Base-by-base conservation (phyloP, 495 filamentous ascomycete species). In the Xylaria intraflava region DNA sequence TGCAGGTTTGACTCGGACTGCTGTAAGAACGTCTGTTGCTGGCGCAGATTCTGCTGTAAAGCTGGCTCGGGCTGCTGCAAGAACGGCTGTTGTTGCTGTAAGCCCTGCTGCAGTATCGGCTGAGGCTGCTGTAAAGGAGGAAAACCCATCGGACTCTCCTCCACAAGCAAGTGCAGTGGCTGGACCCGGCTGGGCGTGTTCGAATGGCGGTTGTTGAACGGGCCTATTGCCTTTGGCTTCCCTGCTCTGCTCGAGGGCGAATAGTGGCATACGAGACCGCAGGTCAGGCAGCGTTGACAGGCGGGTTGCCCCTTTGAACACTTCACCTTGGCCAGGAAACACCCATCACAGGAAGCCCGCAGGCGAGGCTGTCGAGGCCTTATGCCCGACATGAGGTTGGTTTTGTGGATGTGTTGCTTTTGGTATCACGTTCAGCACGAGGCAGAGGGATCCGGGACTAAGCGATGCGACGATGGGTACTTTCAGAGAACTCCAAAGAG, bases 261-360 rank as follows among this genome's bases (percentile, higher is more conserved):
- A 51, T 80, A 80, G 1, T 64, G 66, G 43, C 77, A 80, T 14
- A 71, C 62, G 24, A 71, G 67, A 5, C 77, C 77, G 42, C 66
- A 73, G 10, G 68, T 55, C 12, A 78, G 62, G 51, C 77, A 80
- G 17, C 77, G 71, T 20, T 67, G 64, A 57, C 77, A 80, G 44
- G 77, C 62, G 3, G 77, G 76, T 36, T 72, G 66, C 1, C 63
- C 64, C 53, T 78, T 80, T 53, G 72, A 73, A 61, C 77, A 80
- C 55, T 78, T 78, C 64, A 80, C 75, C 57, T 80, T 80, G 35
- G 77, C 76, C 27, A 77, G 61, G 52, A 78, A 76, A 60, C 77
- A 80, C n/a, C 73, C 73, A 57, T 80, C 77, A 61, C 77, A 80
- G 31, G 77, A 78, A 26, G 72, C 74, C 38, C 76, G 69, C 45